phyloP scores from a whole-genome alignment of 73 alveolate genomes.

The Paramecium sonneborni region DNA sequence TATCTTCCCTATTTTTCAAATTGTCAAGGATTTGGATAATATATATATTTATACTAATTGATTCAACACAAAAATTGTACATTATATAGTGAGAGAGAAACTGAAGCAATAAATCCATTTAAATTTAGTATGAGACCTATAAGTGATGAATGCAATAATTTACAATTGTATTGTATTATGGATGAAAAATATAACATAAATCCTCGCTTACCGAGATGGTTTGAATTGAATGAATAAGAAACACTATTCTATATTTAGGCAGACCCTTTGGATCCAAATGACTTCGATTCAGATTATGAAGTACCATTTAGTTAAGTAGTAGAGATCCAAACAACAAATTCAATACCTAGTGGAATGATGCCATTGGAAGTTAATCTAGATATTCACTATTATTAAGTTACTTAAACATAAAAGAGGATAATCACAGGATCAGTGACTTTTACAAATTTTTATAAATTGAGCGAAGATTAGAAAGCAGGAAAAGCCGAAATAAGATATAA shows the following conservation, averaged over 20 bases:
- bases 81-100: not conserved
- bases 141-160: slow-evolving; percentile 20
- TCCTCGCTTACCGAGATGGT: slow-evolving; percentile 20
- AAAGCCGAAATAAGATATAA: not conserved
- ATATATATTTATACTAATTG: slow-evolving; percentile 13
- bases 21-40: slow-evolving; percentile 47
- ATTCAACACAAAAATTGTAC: not conserved
- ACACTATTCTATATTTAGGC: not conserved
- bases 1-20: slow-evolving; percentile 23
- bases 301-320: not conserved
- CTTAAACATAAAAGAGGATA: not conserved
- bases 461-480: not conserved
- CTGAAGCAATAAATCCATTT: slow-evolving; percentile 42
- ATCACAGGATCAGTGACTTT: slow-evolving; percentile 17
- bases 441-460: slow-evolving; percentile 1
- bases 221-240: not conserved
- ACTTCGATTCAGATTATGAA: not conserved
- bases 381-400: not conserved
- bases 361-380: slow-evolving; percentile 16
- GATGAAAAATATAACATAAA: slow-evolving; percentile 32
- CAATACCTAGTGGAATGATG: slow-evolving; percentile 42
- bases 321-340: not conserved
- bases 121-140: not conserved
- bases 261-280: slow-evolving; percentile 29
- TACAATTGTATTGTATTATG: not conserved